Percentiles rank a stretch among this genome's conserved stretches.
phyloP scores from a whole-genome alignment of 2,329 filamentous ascomycete species.

The Botrytis paeoniae region DNA sequence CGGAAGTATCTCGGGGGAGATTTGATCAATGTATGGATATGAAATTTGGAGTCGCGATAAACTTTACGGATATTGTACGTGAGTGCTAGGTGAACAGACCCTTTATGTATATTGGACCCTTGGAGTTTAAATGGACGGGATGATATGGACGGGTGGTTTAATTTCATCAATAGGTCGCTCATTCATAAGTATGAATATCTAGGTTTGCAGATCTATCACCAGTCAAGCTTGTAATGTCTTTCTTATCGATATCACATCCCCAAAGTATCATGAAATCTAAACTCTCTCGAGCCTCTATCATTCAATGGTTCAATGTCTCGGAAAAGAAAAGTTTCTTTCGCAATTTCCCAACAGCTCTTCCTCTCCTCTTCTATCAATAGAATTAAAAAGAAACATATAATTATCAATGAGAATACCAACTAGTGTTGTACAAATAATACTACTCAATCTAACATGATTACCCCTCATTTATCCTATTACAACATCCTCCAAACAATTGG shows the following conservation, averaged over 20 bases:
- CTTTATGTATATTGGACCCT: background rate
- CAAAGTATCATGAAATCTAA: background rate
- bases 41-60: background rate
- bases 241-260: background rate
- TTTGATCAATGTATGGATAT: background rate
- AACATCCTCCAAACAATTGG: background rate
- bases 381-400: background rate
- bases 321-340: slow-evolving; percentile 1
- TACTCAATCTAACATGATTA: background rate
- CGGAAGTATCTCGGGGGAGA: background rate
- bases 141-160: background rate
- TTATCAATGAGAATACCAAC: background rate
- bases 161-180: background rate
- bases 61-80: too few relatives aligned
- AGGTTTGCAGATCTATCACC: background rate
- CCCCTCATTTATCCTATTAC: background rate
- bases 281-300: background rate
- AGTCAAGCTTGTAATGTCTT: background rate
- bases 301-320: background rate
- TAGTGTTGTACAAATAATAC: background rate
- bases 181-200: slow-evolving; percentile 5
- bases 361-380: background rate
- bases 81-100: background rate
- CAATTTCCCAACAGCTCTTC: background rate
- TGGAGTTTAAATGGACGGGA: background rate